Percentiles rank a stretch among this genome's conserved stretches.
phyloP scores from a whole-genome alignment of 805 yeast genomes.

The Pichia heedii region DNA sequence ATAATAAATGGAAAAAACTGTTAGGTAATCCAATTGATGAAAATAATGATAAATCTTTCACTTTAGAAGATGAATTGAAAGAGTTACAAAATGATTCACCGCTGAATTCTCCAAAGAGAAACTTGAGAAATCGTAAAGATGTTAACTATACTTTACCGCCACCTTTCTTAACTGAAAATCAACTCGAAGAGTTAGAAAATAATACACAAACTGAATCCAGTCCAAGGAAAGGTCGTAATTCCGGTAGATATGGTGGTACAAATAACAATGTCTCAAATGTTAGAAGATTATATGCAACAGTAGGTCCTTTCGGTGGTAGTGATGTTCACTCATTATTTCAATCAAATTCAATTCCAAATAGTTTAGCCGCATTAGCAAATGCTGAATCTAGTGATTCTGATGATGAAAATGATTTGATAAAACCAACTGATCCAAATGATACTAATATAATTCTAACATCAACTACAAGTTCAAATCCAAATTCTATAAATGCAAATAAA shows the following conservation, averaged over 20 bases:
- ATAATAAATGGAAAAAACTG: conserved; percentile 8
- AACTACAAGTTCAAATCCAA: neutral
- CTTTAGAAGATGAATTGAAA: conserved; percentile 55
- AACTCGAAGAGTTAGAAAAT: conserved; percentile 16
- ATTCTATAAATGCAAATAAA: conserved; percentile 14
- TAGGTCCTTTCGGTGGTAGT: conserved; percentile 97
- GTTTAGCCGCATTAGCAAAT: conserved; percentile 30
- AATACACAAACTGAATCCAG: conserved; percentile 11
- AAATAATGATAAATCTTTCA: conserved; percentile 21
- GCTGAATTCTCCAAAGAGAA: conserved; percentile 39
- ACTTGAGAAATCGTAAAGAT: conserved; percentile 58
- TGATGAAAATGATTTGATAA: conserved; percentile 35
- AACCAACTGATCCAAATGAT: conserved; percentile 27
- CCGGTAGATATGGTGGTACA: conserved; percentile 18
- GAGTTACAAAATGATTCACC: conserved; percentile 51
- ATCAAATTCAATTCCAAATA: conserved; percentile 49
- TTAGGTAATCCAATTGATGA: conserved; percentile 7
- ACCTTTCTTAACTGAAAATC: conserved; percentile 46
- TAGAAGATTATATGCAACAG: conserved; percentile 79
- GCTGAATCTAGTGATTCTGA: conserved; percentile 39
- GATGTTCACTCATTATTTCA: conserved; percentile 75
- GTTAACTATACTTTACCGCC: conserved; percentile 81
- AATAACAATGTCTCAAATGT: conserved; percentile 26
- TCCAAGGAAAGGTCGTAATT: conserved; percentile 22
- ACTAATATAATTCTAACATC: conserved; percentile 18